A percentile compares a stretch with the other conserved stretches of the same genome.
Evolutionary conservation across 176 grass and related monocot species (phyloP).

Genomic region (Elymus sibiricus): DNA sequence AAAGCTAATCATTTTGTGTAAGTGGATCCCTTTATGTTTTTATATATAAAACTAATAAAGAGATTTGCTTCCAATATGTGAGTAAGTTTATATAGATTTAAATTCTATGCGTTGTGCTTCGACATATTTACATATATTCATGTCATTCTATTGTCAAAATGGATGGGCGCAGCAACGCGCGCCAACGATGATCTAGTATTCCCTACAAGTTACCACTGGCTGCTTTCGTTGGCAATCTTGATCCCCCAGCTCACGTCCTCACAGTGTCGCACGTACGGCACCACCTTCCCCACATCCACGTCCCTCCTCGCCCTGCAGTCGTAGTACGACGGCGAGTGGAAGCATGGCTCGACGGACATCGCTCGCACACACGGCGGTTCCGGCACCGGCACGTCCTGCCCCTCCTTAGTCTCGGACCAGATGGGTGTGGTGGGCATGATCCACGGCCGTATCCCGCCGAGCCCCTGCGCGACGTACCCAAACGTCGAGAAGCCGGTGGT

Average conservation of each 20-base stretch:
- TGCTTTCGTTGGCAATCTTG: not conserved
- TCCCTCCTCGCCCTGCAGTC: slow-evolving; percentile 39
- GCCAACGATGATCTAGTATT: too few relatives aligned
- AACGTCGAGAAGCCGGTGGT: slow-evolving; percentile 32
- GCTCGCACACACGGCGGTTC: slow-evolving; percentile 25
- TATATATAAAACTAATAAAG: too few relatives aligned
- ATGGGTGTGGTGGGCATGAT: slow-evolving; percentile 27
- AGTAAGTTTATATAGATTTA: too few relatives aligned
- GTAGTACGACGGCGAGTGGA: slow-evolving; percentile 46
- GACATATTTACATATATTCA: too few relatives aligned
- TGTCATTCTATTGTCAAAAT: too few relatives aligned
- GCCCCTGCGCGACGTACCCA: slow-evolving; percentile 44
- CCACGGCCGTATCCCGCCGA: slow-evolving; percentile 46
- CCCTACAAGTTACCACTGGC: not conserved
- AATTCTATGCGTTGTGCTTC: too few relatives aligned
- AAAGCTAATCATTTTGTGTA: too few relatives aligned
- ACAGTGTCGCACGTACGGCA: slow-evolving; percentile 46
- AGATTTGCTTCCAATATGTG: too few relatives aligned
- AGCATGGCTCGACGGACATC: slow-evolving; percentile 53
- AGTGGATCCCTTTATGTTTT: too few relatives aligned
- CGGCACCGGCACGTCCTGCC: not conserved
- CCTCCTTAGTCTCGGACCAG: not conserved
- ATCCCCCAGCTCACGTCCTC: slow-evolving; percentile 37
- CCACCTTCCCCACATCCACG: slow-evolving; percentile 18
- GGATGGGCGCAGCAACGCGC: too few relatives aligned